phyloP scores from a whole-genome alignment of 345 rosid species.

The Syzygium grande region DNA sequence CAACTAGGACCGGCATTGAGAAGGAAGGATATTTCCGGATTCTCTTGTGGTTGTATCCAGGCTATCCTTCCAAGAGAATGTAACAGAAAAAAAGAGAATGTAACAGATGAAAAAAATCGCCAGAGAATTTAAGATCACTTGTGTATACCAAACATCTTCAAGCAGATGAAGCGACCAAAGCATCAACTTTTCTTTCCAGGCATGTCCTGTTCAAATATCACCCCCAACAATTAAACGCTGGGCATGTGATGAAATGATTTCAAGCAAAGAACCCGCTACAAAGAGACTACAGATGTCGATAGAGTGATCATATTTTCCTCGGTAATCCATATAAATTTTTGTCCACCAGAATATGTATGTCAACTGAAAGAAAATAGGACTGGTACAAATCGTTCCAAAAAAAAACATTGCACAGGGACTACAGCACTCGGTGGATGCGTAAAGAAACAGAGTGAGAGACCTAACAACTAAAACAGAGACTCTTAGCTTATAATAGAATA shows the following conservation, averaged over 20 bases:
- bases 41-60: no score
- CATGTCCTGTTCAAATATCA: background rate
- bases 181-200: background rate
- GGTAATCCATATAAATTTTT: background rate
- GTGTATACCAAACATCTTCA: background rate
- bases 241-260: background rate
- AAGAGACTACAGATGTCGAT: background rate
- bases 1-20: background rate
- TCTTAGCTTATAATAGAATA: background rate
- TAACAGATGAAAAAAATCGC: no score
- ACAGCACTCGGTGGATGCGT: background rate
- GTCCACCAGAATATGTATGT: background rate
- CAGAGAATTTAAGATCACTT: background rate
- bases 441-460: background rate
- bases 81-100: no score
- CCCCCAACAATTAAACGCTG: background rate
- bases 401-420: background rate
- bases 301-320: background rate
- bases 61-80: no score
- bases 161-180: background rate
- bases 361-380: background rate
- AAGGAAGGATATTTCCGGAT: background rate
- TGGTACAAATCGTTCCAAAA: background rate
- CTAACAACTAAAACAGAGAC: background rate
- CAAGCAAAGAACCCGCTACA: background rate